Evolutionary conservation across 345 rosid genomes (phyloP).

Genomic region (Triadica sebifera): DNA sequence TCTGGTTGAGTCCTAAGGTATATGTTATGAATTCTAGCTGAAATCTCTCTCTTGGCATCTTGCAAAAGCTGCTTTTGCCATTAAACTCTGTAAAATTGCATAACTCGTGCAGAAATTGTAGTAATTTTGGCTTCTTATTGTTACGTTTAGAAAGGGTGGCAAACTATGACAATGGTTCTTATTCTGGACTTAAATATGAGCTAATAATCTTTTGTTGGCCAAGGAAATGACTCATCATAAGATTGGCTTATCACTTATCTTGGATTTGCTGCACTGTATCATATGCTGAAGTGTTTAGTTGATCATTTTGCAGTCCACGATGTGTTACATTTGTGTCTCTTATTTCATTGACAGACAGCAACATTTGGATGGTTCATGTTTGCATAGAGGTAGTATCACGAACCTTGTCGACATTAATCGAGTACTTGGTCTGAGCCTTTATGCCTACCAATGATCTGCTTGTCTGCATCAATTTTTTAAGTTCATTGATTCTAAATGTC

Average conservation of each 20-base stretch:
- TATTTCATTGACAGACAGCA: background rate
- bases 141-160: background rate
- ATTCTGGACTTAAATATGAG: background rate
- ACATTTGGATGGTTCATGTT: background rate
- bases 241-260: too few relatives aligned
- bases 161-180: background rate
- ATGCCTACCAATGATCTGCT: background rate
- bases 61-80: background rate
- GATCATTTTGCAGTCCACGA: background rate
- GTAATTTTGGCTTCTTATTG: background rate
- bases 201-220: background rate
- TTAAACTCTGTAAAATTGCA: background rate
- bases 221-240: too few relatives aligned
- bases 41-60: conserved; percentile 3
- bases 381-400: background rate
- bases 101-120: background rate
- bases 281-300: background rate
- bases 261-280: background rate
- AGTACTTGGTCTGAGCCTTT: background rate
- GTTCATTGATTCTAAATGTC: background rate
- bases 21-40: background rate
- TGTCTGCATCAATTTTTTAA: too few relatives aligned
- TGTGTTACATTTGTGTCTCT: background rate
- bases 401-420: background rate
- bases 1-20: background rate